Base-by-base conservation (phyloP, 2,329 filamentous ascomycete species). In the Trichoderma asperellum region DNA sequence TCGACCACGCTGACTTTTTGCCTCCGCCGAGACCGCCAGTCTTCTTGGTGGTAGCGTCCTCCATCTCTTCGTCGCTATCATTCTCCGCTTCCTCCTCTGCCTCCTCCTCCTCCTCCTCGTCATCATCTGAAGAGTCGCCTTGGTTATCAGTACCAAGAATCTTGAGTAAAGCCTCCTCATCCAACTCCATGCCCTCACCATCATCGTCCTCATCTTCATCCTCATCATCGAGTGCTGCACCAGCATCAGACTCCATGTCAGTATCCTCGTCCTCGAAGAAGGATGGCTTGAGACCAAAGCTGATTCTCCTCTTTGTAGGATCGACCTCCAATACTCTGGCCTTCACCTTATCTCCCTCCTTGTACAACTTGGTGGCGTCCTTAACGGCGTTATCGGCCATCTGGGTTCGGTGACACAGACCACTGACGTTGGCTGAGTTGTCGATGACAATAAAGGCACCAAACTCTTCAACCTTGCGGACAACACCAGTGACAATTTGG, bases 391-490 rank as follows among this genome's bases (percentile, higher is more conserved):
- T 90, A 73, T 97, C 93, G 0, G 96, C 94, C 86, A 99, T 94
- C 78, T 99, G 91, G 72, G 90, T 95, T 71, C 92, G 89, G 79
- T 99, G 96, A 79, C 95, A 98, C 11, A 99, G 86, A 71, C 96
- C 96, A 74, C 95, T 97, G 71, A 99, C 89, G 74, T 97, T 97
- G 68, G 88, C 86, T 5, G 94, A 96, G 70, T 91, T 89, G 78
- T 97, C 93, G 24, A 99, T 84, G 55, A 96, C 88, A 74, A 99
- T 92, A 79, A 99, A 99, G 5, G 95, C 95, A 73, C 96, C 96
- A 78, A 94, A 99, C 37, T 97, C 92, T 76, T 97, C 93, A 2
- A 98, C 94, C 80, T 96, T 97, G 75, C 94, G 91, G 68, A 99
- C 89, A 77, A 93, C 97, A 60, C 94, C 96, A 14, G 92, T 97